Evolutionary conservation across 371 early-diverging fungal species (phyloP).

Genomic region (Lichtheimia hyalospora): DNA sequence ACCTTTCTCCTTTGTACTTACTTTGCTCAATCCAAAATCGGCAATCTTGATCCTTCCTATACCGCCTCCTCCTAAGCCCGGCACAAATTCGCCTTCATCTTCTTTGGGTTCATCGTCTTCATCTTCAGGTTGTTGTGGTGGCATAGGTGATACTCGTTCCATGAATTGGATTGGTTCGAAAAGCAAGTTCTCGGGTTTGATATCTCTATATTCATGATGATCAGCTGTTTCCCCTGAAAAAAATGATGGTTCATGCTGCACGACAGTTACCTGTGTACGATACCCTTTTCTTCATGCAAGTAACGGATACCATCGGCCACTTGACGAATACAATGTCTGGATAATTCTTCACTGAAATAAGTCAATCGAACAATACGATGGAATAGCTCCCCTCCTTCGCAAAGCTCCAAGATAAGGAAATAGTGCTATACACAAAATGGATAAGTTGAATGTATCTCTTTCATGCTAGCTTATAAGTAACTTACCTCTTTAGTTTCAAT

Average conservation of each 20-base stretch:
- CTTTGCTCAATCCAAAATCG: slow-evolving; percentile 85
- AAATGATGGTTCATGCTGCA: neutral
- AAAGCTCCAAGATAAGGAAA: slow-evolving; percentile 82
- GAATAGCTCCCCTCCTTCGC: slow-evolving; percentile 87
- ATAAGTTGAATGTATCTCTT: neutral
- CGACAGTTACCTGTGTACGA: slow-evolving; percentile 74
- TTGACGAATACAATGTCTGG: slow-evolving; percentile 84
- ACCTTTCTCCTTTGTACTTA: slow-evolving; percentile 12
- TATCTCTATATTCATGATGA: slow-evolving; percentile 59
- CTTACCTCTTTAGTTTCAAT: slow-evolving; percentile 64
- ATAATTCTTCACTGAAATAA: slow-evolving; percentile 75
- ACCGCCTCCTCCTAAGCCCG: slow-evolving; percentile 65
- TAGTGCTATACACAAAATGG: slow-evolving; percentile 36
- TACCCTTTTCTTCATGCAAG: slow-evolving; percentile 84
- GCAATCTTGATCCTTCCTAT: slow-evolving; percentile 83
- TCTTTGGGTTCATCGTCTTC: slow-evolving; percentile 52
- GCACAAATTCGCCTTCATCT: slow-evolving; percentile 59
- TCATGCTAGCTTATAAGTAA: neutral
- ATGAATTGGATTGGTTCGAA: slow-evolving; percentile 73
- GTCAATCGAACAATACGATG: slow-evolving; percentile 81
- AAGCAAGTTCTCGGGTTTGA: slow-evolving; percentile 96
- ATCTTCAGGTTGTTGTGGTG: slow-evolving; percentile 28
- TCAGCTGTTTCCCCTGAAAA: neutral
- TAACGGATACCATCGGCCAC: slow-evolving; percentile 88
- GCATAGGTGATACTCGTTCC: slow-evolving; percentile 48